Evolutionary conservation across 306 rosid species (phyloP).

Genomic region (Vigna mungo): DNA sequence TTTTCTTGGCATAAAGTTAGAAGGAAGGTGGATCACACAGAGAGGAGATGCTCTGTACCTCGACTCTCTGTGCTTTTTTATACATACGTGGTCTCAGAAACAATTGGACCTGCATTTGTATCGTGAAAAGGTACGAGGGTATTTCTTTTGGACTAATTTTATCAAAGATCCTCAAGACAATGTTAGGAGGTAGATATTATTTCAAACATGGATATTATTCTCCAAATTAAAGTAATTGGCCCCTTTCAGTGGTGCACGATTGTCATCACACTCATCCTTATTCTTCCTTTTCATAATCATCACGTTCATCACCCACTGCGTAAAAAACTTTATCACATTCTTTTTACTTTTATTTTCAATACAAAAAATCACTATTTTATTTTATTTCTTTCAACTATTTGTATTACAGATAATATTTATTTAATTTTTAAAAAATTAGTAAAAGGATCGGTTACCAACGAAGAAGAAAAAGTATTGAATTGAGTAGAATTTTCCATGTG

Average conservation of each 20-base stretch:
- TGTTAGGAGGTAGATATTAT: conserved; percentile 35
- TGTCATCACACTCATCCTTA: conserved; percentile 35
- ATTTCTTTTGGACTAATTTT: conserved; percentile 11
- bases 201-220: conserved; percentile 41
- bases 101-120: conserved; percentile 11
- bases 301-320: conserved; percentile 39
- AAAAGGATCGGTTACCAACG: neutral
- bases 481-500: conserved; percentile 16
- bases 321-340: neutral
- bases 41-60: conserved; percentile 37
- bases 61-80: conserved; percentile 10
- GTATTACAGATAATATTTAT: neutral
- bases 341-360: neutral
- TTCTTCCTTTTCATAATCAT: conserved; percentile 46
- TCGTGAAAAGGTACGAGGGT: conserved; percentile 18
- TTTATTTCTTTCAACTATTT: neutral
- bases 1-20: conserved; percentile 38
- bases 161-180: conserved; percentile 33
- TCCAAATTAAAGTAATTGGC: conserved; percentile 40
- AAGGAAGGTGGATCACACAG: conserved; percentile 41
- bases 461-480: conserved; percentile 19
- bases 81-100: conserved; percentile 33
- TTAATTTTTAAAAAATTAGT: neutral
- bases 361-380: neutral
- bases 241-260: conserved; percentile 50